Evolutionary conservation across 768 basidiomycete genomes (phyloP), one percentile per base, ranked within the genome.

Genomic region (Panellus pusillus): DNA sequence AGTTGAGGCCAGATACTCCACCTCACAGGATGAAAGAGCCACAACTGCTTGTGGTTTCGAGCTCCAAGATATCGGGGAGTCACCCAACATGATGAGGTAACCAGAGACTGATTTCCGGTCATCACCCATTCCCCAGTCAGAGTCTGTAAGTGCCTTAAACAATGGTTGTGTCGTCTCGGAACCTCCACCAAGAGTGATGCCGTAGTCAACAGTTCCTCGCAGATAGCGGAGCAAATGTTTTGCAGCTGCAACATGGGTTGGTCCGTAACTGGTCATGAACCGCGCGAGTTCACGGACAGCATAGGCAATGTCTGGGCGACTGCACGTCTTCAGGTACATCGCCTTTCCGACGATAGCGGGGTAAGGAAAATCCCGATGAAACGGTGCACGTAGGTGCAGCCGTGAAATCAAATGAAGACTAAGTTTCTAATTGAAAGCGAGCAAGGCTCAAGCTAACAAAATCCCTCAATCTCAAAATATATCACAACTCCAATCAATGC

Each of bases 21-120:
- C 65, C 58, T 72, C 68, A 4, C 59, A 59, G 1, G 68, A 70
- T 3, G 72, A 74, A 5, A 73, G 67, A 2, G 66, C 64, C 9
- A 72, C 62, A 8, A 70, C 60, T 0, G 63, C 58, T 47, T 75
- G 72, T 20, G 61, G 53, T 46, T 66, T 67, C 3, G 67, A 66
- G 13, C 57, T 61, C 74, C 73, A 74, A 2, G 63, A 63, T 2
- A 74, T 55, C 0, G 68, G 60, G 2, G 51, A 52, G 17, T 52
- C 62, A 29, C 64, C 63, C 17, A 68, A 32, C 35, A 66, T 59
- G 44, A 68, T 68, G 15, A 66, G 54, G 49, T 67, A 72, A 1
- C 70, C 69, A 2, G 68, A 71, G 3, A 70, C 63, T 0, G 73
- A 69, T 13, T 61, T 47, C 2, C 61, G 37, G 1, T 36, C 35